phyloP scores from a whole-genome alignment of 352 stramenopile genomes.

The Phytopythium cucurbitacearum region DNA sequence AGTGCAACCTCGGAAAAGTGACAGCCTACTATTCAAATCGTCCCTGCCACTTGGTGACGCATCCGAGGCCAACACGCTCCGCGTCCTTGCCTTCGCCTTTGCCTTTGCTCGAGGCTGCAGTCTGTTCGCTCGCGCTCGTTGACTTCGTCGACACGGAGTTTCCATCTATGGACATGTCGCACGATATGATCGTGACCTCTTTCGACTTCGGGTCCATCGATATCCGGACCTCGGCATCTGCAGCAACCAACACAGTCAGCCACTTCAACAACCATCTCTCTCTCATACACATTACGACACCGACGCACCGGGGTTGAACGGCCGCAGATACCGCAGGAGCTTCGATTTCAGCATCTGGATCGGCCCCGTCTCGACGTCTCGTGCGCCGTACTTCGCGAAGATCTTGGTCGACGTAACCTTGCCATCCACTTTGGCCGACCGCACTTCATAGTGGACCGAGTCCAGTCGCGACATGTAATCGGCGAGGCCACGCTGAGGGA shows the following conservation, averaged over 20 bases:
- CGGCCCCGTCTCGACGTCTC: slow-evolving; percentile 71
- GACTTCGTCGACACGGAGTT: too few species aligned
- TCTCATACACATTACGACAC: background rate
- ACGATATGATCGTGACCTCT: slow-evolving; percentile 64
- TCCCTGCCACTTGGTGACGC: slow-evolving; percentile 64
- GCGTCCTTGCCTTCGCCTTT: background rate
- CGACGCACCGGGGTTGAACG: slow-evolving; percentile 57
- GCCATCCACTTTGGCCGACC: slow-evolving; percentile 41
- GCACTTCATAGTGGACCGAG: slow-evolving; percentile 72
- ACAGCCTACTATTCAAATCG: slow-evolving; percentile 39
- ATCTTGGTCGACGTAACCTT: slow-evolving; percentile 53
- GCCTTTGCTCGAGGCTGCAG: background rate
- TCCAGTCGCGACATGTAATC: slow-evolving; percentile 69
- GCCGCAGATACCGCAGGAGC: slow-evolving; percentile 66
- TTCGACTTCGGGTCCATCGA: slow-evolving; percentile 29
- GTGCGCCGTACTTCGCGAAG: slow-evolving; percentile 84
- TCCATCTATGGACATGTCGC: slow-evolving; percentile 8
- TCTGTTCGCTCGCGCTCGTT: slow-evolving; percentile 7
- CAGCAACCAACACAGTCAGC: background rate
- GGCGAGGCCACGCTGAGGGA: slow-evolving; percentile 37
- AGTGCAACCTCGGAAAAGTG: background rate
- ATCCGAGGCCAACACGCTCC: slow-evolving; percentile 38
- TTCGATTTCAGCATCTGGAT: slow-evolving; percentile 83
- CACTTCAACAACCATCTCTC: slow-evolving; percentile 1
- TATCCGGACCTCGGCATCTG: slow-evolving; percentile 65